Conservation (phyloP, 2,329 filamentous ascomycete species). For the Arthrobotrys musiformis region DNA sequence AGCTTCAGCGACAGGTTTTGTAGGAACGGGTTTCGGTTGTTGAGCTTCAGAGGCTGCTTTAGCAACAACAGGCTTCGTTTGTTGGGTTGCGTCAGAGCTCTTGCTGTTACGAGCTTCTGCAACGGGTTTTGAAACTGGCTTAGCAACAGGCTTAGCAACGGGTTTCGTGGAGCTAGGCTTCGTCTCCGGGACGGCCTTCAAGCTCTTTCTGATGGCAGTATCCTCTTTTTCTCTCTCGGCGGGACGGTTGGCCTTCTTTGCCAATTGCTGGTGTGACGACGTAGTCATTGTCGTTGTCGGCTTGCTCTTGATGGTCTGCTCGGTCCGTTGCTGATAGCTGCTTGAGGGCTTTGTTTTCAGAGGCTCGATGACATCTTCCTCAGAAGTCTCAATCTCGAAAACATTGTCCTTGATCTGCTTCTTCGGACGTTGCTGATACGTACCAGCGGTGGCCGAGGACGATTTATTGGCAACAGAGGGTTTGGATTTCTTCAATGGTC, state of each 20-base stretch:
- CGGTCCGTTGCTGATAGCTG: neutral
- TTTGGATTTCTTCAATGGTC: conserved; percentile 8
- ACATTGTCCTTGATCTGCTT: conserved; percentile 22
- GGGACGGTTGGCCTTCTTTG: conserved; percentile 2
- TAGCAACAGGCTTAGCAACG: neutral
- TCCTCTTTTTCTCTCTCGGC: conserved; percentile 21
- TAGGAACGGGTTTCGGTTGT: neutral
- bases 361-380: conserved; percentile 20
- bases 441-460: neutral
- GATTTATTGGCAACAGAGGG: neutral
- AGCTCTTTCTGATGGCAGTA: neutral
- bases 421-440: conserved; percentile 1
- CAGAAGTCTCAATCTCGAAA: conserved; percentile 41
- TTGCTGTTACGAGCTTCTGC: neutral
- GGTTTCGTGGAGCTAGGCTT: neutral
- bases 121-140: neutral
- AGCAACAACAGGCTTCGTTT: neutral
- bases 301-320: neutral
- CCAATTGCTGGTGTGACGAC: neutral
- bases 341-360: neutral
- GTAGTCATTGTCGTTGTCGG: neutral
- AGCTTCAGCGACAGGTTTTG: neutral
- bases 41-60: neutral
- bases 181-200: neutral
- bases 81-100: neutral